Evolutionary conservation across 2,329 filamentous ascomycete species (phyloP), one percentile per base, ranked within the genome.

Genomic region (Verticillium tricorpus): DNA sequence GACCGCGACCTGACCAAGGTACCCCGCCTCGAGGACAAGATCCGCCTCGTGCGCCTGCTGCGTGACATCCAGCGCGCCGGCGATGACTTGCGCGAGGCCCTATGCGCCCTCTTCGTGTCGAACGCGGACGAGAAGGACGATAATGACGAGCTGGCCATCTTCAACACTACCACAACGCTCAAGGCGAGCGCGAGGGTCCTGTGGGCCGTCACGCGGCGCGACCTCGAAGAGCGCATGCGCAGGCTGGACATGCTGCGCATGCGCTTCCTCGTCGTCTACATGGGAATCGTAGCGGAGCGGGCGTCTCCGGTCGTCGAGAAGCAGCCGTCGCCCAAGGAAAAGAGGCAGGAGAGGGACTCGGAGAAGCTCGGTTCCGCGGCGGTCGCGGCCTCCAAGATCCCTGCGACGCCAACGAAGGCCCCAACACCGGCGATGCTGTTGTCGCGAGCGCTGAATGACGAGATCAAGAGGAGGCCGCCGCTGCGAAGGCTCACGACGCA

Each of bases 251-350:
- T 88, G 68, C 71, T 89, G 69, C 80, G 86, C 70, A 87, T 87
- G 84, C 82, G 86, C 64, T 88, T 89, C 69, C 74, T 89, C 35
- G 84, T 88, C 39, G 79, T 87, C 40, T 87, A 87, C 71, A 84
- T 89, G 83, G 83, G 85, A 65, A 80, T 87, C 63, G 78, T 88
- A 60, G 76, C 81, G 14, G 72, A 76, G 12, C 72, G 71, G 55
- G 71, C 71, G 17, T 71, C 75, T 39, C 73, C 73, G 59, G 68
- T 69, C 56, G 68, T 72, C 39, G 73, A 74, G 59, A 78, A 75
- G 63, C 70, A 75, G 40, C 17, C 32, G 15, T 50, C 54, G 34
- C 34, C 34, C 34, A 35, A 69, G 34, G 67, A 73, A 50, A 67
- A 67, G 61, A 64, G 60, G 19, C 61, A 60, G 11, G 63, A 64